Base-by-base conservation (phyloP, 208 protist species). In the Crithidia fasciculata region DNA sequence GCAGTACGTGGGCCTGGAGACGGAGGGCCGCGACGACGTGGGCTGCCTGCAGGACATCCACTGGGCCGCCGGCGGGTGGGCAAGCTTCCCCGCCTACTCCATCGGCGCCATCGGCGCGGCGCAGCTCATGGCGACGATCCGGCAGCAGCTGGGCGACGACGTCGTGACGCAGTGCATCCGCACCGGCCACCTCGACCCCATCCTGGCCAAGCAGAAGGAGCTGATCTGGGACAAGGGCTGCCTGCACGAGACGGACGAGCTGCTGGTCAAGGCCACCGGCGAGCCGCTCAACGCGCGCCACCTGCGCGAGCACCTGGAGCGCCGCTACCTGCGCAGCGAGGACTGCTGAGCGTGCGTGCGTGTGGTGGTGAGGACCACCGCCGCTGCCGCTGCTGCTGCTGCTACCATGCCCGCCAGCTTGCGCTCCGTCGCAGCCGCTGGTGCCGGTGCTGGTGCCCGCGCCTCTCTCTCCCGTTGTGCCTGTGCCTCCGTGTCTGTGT, bases 41-140 rank as follows among this genome's bases (percentile, higher is more conserved):
- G 91, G 92, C 6, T 92, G 87, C 67, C 74, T 96, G 50, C 92
- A 98, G 76, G 92, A 97, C 72, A 83, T 96, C 19, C 91, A 96
- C 80, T 97, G 95, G 90, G 54, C 80, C 8, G 19, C 18, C 4
- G 84, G 85, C n/a, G 28, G 55, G n/a, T 86, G 90, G 45, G 90
- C 84, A 3, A 92, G 90, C 77, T 98, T 97, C 82, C 91, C 90
- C 0, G 88, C 86, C 1, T 98, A 98, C 72, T 58, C 82, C 2
- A 41, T 96, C 5, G 94, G 92, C n/a, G 73, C 87, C 16, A 91
- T 95, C 66, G 59, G 85, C 16, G 78, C 91, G 10, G 91, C 88
- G 47, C 92, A 97, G 76, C 69, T 97, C 16, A 85, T 92, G 80
- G 66, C 66, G 44, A 70, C 69, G n/a, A 83, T 94, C 57, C 61